These are phyloP conservation scores for Cajanus cajan DNA, from an alignment of 306 rosid genomes.

Conservation along the genomic window DNA sequence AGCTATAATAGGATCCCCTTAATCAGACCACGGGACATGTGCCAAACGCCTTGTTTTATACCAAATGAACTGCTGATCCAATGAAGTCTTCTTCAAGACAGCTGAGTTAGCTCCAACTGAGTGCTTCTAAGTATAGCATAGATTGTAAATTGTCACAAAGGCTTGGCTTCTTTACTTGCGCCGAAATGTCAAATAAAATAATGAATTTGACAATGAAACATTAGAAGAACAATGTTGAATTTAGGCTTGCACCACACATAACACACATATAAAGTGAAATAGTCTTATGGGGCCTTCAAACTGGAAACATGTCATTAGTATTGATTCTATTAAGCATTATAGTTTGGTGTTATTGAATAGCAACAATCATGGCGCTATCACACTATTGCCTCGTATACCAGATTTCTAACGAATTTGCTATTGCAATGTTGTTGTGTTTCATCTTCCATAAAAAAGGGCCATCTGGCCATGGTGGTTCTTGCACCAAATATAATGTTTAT, in stretches of 20 bases:
- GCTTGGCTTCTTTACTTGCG: background rate
- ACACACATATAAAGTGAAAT: background rate
- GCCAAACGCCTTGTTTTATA: background rate
- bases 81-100: background rate
- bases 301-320: background rate
- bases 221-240: background rate
- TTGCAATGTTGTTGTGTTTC: background rate
- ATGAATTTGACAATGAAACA: background rate
- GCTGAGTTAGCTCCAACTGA: background rate
- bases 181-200: background rate
- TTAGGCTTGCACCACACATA: background rate
- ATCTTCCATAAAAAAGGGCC: background rate
- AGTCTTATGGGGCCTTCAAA: background rate
- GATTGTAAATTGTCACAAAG: background rate
- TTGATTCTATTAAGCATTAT: background rate
- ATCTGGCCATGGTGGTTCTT: background rate
- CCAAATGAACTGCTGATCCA: background rate
- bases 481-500: background rate
- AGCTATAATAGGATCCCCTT: background rate
- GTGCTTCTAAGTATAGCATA: background rate
- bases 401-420: background rate
- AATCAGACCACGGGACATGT: background rate
- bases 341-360: background rate
- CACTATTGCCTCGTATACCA: background rate
- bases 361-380: background rate